Base-by-base conservation (phyloP, 768 basidiomycete species). In the Tylopilus rubrobrunneus region DNA sequence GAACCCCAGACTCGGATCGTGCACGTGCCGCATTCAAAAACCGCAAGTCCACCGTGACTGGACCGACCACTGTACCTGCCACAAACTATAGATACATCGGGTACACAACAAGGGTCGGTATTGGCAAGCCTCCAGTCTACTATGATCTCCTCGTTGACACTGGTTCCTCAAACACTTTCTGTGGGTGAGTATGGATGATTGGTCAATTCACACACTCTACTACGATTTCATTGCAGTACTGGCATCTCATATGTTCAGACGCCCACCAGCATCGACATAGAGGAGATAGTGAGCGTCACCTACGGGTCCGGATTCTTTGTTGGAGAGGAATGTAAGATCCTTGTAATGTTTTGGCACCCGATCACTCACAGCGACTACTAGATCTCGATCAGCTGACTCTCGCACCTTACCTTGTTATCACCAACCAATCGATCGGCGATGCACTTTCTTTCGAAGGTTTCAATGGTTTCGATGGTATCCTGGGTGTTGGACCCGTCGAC, bases 241-340 rank as follows among this genome's bases (percentile, higher is more conserved):
- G 62, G 56, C 8, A 59, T 5, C 10, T 33, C 44, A 19, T 52
- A 52, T 3, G 36, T 55, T 40, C 57, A 37, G 25, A 68, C 66
- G 7, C 1, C 2, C 19, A 40, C 39, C 7, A 40, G 39, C 48
- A 48, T 58, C 17, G 42, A 59, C 31, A 71, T 67, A 17, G 70
- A 66, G 4, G 11, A 59, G 29, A 1, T 14, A 2, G 52, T 67
- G 29, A 54, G 25, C 2, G 44, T 50, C 6, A 51, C 45, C 10
- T 67, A 52, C 44, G 61, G 62, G 7, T 0, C 1, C 1, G 66
- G 55, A 5, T 49, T 28, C 41, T 52, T 71, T 42, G 33, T 33
- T 66, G 75, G 76, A 25, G 65, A 62, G 36, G 76, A 77, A 56
- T 79, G 63, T 65, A 34, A 39, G 52, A 3, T 33, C 5, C 39